These are phyloP conservation scores for Claviceps fusiformis DNA, from an alignment of 2,329 filamentous ascomycete genomes.

Conservation along the genomic window DNA sequence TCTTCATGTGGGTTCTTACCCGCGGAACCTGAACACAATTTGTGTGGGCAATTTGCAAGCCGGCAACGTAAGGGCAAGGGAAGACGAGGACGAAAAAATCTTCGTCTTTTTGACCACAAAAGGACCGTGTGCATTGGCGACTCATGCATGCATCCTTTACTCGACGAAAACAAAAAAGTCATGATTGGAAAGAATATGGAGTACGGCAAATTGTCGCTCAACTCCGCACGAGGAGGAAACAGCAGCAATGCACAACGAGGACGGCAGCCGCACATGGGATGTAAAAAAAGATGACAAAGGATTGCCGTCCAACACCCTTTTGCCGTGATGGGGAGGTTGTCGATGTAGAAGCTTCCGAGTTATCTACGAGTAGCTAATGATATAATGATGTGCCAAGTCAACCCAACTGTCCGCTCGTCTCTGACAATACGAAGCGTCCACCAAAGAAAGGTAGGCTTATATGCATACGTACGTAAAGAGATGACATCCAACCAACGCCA, in stretches of 20 bases:
- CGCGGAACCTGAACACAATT: conserved; percentile 20
- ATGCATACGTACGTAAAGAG: background rate
- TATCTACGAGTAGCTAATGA: background rate
- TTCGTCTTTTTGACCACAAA: background rate
- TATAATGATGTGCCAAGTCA: background rate
- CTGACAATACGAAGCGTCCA: too few relatives aligned
- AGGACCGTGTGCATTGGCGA: background rate
- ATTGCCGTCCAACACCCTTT: background rate
- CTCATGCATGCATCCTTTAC: background rate
- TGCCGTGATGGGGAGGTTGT: background rate
- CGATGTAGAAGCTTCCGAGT: background rate
- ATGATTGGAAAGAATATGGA: background rate
- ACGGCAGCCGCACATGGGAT: background rate
- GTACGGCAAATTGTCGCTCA: background rate
- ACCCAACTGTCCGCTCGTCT: background rate
- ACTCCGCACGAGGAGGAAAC: background rate
- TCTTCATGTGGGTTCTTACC: conserved; percentile 77
- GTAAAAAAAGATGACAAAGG: background rate
- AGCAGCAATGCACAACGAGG: background rate
- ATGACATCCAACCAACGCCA: background rate
- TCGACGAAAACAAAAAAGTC: background rate
- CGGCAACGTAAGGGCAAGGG: background rate
- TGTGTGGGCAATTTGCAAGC: background rate
- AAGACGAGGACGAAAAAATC: background rate
- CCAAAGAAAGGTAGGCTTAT: background rate